phyloP scores from a whole-genome alignment of 163 green algal genomes.

The Picocystis sp. region DNA sequence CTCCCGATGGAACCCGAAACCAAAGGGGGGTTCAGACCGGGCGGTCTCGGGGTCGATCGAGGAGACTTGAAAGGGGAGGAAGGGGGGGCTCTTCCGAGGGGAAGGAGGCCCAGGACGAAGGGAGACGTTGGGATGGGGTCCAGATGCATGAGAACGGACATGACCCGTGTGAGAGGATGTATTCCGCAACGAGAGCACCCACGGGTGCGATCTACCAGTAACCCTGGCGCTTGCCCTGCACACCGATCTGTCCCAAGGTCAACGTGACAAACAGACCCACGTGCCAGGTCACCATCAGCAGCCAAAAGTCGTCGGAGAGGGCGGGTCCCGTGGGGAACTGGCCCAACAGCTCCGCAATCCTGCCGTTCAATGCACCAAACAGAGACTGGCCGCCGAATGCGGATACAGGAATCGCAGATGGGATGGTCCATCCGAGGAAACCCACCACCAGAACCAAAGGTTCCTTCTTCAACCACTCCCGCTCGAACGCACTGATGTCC shows the following conservation, averaged over 20 bases:
- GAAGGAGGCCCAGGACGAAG: no score
- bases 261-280: constrained; percentile 51
- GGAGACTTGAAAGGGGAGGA: no score
- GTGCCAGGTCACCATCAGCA: constrained; percentile 46
- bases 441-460: constrained; percentile 11
- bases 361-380: constrained; percentile 41
- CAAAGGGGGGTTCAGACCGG: no score
- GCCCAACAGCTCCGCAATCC: constrained; percentile 37
- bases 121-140: no score
- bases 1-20: no score
- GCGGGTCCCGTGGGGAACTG: constrained; percentile 53
- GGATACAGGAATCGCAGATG: constrained; percentile 38
- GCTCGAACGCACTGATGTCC: neutral
- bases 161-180: no score
- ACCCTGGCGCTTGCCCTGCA: constrained; percentile 49
- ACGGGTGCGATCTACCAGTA: constrained; percentile 24
- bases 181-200: no score
- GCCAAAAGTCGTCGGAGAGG: constrained; percentile 50
- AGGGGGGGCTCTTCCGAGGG: no score
- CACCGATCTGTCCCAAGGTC: constrained; percentile 45
- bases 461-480: constrained; percentile 13
- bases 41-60: no score
- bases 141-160: no score
- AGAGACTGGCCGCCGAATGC: constrained; percentile 45
- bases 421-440: constrained; percentile 41